These are phyloP conservation scores for Ogataea glucozyma DNA, from an alignment of 805 yeast species.

Conservation along the genomic window DNA sequence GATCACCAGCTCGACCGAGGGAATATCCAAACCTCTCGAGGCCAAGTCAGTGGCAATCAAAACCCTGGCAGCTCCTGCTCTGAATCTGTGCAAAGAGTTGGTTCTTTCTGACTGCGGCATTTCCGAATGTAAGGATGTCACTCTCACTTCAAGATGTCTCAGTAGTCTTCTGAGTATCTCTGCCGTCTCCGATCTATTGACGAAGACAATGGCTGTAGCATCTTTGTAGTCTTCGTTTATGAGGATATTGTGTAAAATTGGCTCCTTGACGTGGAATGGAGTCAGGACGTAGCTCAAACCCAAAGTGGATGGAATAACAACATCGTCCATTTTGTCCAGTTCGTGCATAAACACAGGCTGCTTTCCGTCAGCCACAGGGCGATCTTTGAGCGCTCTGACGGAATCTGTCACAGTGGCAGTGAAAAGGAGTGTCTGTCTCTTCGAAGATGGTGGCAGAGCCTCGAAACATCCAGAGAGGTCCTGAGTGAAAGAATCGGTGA, in stretches of 20 bases:
- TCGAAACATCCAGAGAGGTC: slow-evolving; percentile 74
- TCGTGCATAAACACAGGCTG: slow-evolving; percentile 70
- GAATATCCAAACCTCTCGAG: slow-evolving; percentile 87
- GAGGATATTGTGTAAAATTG: slow-evolving; percentile 72
- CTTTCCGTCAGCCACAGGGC: slow-evolving; percentile 54
- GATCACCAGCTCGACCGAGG: slow-evolving; percentile 73
- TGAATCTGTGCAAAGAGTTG: slow-evolving; percentile 86
- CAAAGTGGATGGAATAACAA: slow-evolving; percentile 79
- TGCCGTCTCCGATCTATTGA: slow-evolving; percentile 86
- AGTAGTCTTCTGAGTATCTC: slow-evolving; percentile 81
- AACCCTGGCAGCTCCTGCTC: slow-evolving; percentile 92
- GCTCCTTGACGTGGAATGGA: slow-evolving; percentile 88
- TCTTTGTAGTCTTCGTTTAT: slow-evolving; percentile 61
- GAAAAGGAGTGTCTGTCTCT: slow-evolving; percentile 85
- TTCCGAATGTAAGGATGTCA: slow-evolving; percentile 89
- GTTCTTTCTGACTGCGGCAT: slow-evolving; percentile 93
- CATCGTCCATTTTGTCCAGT: slow-evolving; percentile 68
- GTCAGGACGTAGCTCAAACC: slow-evolving; percentile 66
- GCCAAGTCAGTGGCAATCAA: slow-evolving; percentile 93
- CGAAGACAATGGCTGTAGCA: slow-evolving; percentile 81
- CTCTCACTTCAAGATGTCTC: slow-evolving; percentile 70
- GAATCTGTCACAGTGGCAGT: slow-evolving; percentile 97
- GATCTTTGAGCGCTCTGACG: slow-evolving; percentile 75
- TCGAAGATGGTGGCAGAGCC: slow-evolving; percentile 66
- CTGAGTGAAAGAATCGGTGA: slow-evolving; percentile 79